These are phyloP conservation scores for Chaetomium tenue DNA, from an alignment of 495 filamentous ascomycete species.

Conservation along the genomic window DNA sequence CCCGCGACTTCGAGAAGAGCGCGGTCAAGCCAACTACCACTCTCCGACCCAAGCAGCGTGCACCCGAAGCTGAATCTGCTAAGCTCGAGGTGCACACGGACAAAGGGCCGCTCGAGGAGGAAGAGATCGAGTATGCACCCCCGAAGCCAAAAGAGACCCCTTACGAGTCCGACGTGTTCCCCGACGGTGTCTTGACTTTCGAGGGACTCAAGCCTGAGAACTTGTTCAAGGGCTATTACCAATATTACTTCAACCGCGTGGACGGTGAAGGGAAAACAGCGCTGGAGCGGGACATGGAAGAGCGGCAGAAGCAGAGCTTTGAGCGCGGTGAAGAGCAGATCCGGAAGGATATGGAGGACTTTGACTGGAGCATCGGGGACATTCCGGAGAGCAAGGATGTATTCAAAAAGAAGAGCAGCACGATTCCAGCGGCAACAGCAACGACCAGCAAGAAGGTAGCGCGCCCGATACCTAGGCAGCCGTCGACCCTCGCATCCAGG, in stretches of 20 bases:
- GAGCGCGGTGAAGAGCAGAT: slow-evolving; percentile 61
- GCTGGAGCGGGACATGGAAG: slow-evolving; percentile 59
- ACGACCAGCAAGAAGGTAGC: slow-evolving; percentile 29
- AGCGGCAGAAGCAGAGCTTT: slow-evolving; percentile 52
- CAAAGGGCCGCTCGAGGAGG: slow-evolving; percentile 47
- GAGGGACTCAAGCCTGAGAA: slow-evolving; percentile 56
- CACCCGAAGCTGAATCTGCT: slow-evolving; percentile 45
- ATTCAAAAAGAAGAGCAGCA: slow-evolving; percentile 35
- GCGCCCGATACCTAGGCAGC: slow-evolving; percentile 34
- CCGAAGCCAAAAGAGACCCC: slow-evolving; percentile 59
- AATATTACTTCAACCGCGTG: slow-evolving; percentile 62
- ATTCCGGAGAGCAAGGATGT: slow-evolving; percentile 34
- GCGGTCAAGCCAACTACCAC: slow-evolving; percentile 39
- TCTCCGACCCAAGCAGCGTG: slow-evolving; percentile 40
- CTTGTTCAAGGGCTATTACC: slow-evolving; percentile 64
- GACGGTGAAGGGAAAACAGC: slow-evolving; percentile 65
- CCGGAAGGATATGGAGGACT: slow-evolving; percentile 53
- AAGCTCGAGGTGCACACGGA: slow-evolving; percentile 46
- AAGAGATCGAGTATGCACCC: slow-evolving; percentile 58
- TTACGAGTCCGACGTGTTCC: slow-evolving; percentile 75
- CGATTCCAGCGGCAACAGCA: slow-evolving; percentile 24
- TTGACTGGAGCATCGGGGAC: slow-evolving; percentile 52
- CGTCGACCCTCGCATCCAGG: slow-evolving; percentile 41
- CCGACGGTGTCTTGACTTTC: slow-evolving; percentile 53
- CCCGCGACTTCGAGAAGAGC: slow-evolving; percentile 46